phyloP scores from a whole-genome alignment of 345 rosid species.

The Eutrema heterophyllum region DNA sequence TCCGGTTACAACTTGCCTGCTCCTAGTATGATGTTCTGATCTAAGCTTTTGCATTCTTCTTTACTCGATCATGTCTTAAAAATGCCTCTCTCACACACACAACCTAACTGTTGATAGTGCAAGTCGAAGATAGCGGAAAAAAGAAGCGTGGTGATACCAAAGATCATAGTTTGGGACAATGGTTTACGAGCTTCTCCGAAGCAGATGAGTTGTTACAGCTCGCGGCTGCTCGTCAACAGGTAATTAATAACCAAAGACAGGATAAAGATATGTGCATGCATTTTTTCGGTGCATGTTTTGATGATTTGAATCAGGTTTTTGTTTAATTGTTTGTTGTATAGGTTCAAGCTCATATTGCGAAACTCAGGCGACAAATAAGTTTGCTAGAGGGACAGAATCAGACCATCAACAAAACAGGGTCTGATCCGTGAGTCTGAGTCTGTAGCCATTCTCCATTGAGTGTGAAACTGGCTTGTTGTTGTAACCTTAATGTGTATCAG shows the following conservation, averaged over 20 bases:
- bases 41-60: background rate
- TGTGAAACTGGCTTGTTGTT: constrained; percentile 10
- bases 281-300: background rate
- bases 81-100: background rate
- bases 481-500: background rate
- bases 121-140: constrained; percentile 38
- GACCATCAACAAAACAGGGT: constrained; percentile 47
- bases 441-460: constrained; percentile 6
- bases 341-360: constrained; percentile 78
- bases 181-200: constrained; percentile 65
- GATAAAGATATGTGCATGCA: background rate
- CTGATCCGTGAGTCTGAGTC: constrained; percentile 42
- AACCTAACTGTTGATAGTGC: constrained; percentile 21
- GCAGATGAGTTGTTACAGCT: constrained; percentile 68
- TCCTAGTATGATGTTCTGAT: constrained; percentile 38
- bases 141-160: constrained; percentile 60
- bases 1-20: constrained; percentile 54
- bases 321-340: constrained; percentile 18
- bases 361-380: constrained; percentile 57
- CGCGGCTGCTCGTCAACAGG: constrained; percentile 76
- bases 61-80: background rate
- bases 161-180: constrained; percentile 50
- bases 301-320: background rate
- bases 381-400: constrained; percentile 67
- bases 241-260: background rate